Evolutionary conservation across 139 green algal genomes (phyloP).

Genomic region (Ettlia oleoabundans): DNA sequence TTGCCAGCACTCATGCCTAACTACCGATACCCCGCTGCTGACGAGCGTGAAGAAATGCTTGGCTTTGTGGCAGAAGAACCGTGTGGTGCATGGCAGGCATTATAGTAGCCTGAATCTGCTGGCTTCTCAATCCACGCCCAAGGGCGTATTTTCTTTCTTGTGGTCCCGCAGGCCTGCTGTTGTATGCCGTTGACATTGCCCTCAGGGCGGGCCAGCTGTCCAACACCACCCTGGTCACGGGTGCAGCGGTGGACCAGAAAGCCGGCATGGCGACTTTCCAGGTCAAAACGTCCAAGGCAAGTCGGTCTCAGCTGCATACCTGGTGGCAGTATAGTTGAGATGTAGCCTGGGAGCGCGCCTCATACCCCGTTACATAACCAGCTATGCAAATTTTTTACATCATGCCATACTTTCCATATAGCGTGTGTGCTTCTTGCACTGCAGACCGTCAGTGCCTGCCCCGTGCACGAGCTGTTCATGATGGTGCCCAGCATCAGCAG

Average conservation of each 20-base stretch:
- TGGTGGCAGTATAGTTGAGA: background rate
- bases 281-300: conserved; percentile 27
- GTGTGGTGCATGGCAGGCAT: background rate
- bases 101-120: no score
- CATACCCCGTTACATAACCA: no score
- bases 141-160: background rate
- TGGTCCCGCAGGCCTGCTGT: conserved; percentile 33
- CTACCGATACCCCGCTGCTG: no score
- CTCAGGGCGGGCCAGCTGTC: conserved; percentile 36
- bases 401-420: background rate
- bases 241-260: background rate
- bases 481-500: conserved; percentile 40
- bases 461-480: conserved; percentile 43
- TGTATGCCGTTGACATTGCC: conserved; percentile 45
- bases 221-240: conserved; percentile 34
- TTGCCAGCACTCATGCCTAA: no score
- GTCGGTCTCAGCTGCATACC: background rate
- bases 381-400: background rate
- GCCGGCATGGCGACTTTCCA: conserved; percentile 24
- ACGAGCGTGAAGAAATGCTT: no score
- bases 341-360: background rate
- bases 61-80: background rate
- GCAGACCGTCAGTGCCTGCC: conserved; percentile 23
- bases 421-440: background rate
- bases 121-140: background rate